A percentile compares a stretch with the other conserved stretches of the same genome.
These are phyloP conservation scores for Hymenoscyphus fraxineus DNA, from an alignment of 2,329 filamentous ascomycete genomes.

Conservation along the genomic window DNA sequence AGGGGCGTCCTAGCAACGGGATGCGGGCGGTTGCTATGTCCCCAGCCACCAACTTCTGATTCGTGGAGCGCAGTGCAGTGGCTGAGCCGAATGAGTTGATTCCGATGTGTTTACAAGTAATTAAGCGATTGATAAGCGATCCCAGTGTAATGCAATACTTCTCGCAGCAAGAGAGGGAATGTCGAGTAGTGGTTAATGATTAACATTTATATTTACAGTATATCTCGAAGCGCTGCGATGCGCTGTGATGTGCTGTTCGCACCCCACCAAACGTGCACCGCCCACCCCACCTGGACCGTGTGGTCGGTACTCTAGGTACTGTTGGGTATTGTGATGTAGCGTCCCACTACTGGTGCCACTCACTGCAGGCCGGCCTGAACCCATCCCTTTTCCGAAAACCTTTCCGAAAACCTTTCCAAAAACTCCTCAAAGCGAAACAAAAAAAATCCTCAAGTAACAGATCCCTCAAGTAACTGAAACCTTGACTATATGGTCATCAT, in stretches of 20 bases:
- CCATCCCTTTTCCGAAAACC: too few relatives aligned
- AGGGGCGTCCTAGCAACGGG: background rate
- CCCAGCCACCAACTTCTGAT: background rate
- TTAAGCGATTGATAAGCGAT: too few relatives aligned
- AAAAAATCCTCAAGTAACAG: background rate
- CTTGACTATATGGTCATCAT: background rate
- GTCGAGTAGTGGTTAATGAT: too few relatives aligned
- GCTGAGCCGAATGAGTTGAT: too few relatives aligned
- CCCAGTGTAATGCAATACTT: too few relatives aligned
- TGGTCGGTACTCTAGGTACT: background rate
- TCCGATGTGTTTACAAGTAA: too few relatives aligned
- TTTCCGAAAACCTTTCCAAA: background rate
- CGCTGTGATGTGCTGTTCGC: background rate
- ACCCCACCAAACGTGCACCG: background rate
- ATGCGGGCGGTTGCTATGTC: background rate
- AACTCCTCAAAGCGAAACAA: background rate
- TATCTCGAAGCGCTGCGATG: too few relatives aligned
- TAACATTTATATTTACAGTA: too few relatives aligned
- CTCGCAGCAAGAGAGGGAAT: too few relatives aligned
- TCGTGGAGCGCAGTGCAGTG: background rate
- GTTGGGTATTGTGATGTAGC: too few relatives aligned
- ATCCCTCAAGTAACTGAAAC: background rate
- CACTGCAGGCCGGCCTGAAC: too few relatives aligned
- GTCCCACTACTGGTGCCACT: too few relatives aligned
- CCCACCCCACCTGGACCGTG: background rate